Percentiles rank a stretch among this genome's conserved stretches.
These are phyloP conservation scores for Termitomyces sp. DNA, from an alignment of 768 basidiomycete species.

Conservation along the genomic window DNA sequence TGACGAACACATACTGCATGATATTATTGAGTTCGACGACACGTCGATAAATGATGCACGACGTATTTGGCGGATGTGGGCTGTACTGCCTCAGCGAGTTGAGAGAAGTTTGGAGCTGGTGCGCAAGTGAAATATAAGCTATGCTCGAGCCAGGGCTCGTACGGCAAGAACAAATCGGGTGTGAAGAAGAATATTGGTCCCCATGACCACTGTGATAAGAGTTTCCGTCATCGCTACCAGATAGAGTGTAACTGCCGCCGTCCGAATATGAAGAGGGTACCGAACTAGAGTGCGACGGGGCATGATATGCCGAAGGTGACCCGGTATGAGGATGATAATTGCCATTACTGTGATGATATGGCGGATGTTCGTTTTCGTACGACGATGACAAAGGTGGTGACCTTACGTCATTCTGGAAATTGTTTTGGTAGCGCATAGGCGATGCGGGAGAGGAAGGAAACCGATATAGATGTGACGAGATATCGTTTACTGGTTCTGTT, in stretches of 20 bases:
- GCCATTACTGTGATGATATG: constrained; percentile 12
- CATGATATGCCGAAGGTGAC: constrained; percentile 22
- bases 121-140: constrained; percentile 54
- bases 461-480: constrained; percentile 55
- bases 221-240: constrained; percentile 34
- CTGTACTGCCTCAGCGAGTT: constrained; percentile 55
- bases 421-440: constrained; percentile 48
- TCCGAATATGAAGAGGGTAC: constrained; percentile 33
- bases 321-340: constrained; percentile 16
- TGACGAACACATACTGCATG: constrained; percentile 52
- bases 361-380: constrained; percentile 31
- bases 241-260: constrained; percentile 28
- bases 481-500: constrained; percentile 52
- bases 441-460: constrained; percentile 60
- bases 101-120: constrained; percentile 56
- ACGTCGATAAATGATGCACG: constrained; percentile 51
- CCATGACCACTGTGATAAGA: constrained; percentile 31
- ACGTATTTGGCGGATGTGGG: constrained; percentile 47
- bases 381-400: constrained; percentile 27
- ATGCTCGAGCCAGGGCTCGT: constrained; percentile 54
- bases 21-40: constrained; percentile 57
- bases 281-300: constrained; percentile 16
- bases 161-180: constrained; percentile 54
- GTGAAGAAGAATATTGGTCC: constrained; percentile 26
- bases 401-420: constrained; percentile 41